Base-by-base conservation (phyloP, 139 green algal species). In the Tetradesmus obliquus region DNA sequence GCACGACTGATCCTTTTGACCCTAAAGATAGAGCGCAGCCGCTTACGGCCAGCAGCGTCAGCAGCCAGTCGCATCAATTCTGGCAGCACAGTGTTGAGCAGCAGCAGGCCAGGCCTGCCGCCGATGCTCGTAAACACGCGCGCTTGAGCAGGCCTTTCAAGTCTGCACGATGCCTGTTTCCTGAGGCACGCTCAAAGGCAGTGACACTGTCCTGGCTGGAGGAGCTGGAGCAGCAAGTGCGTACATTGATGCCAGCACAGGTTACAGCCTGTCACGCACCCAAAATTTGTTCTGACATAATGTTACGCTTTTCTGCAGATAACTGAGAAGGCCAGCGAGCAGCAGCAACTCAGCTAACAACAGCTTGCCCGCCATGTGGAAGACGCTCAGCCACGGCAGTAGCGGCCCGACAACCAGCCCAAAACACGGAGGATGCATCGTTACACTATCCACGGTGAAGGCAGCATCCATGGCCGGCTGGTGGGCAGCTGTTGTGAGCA, bases 81-180 rank as follows among this genome's bases (percentile, higher is more conserved):
- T 76, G 66, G 66, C 66, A 76, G 66, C 66, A 76, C 66, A 76
- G 66, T 76, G 66, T 76, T n/a, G 66, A 76, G 66, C 66, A 76
- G 66, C 66, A 76, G 66, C 66, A 76, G 66, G 3, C 3, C 66
- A 76, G 66, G 66, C 66, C 66, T 76, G 66, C 66, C 66, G 66
- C 66, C 66, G 66, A 76, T 76, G 66, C 66, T 76, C 66, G n/a
- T 17, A 76, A 24, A 76, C n/a, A 3, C 17, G 66, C n/a, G 66
- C 66, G 66, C 17, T 24, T 3, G 17, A 76, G 66, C 66, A 76
- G 66, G n/a, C 66, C 66, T 17, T 76, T 76, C 5, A 76, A 76
- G 66, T 76, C 66, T 76, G 66, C 66, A 24, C 66, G 66, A 5
- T 3, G 66, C 13, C 66, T 76, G 15, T 76, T 76, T 5, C 66